Percentiles rank a stretch among this genome's conserved stretches.
Evolutionary conservation across 192 early-diverging fungal genomes (phyloP).

Genomic region (Spinellus fusiger): DNA sequence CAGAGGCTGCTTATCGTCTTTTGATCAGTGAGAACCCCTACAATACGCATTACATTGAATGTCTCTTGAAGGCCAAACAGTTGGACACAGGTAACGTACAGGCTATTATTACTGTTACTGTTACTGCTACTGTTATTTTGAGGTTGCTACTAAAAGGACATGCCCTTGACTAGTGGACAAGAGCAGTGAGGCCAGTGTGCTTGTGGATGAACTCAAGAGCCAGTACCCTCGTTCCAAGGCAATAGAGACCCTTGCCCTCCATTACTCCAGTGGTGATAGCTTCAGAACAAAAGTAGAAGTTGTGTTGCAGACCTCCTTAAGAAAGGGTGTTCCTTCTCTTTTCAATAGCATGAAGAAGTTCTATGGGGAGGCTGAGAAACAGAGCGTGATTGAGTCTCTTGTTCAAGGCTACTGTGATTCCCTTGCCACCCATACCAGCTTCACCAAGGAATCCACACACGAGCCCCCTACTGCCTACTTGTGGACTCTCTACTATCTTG

Average conservation of each 20-base stretch:
- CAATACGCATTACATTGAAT: slow-evolving; percentile 62
- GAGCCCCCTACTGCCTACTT: slow-evolving; percentile 72
- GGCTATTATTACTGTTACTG: background rate
- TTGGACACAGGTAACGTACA: slow-evolving; percentile 34
- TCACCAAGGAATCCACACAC: slow-evolving; percentile 17
- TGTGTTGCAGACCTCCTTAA: slow-evolving; percentile 66
- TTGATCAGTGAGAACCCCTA: slow-evolving; percentile 83
- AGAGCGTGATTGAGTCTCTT: slow-evolving; percentile 57
- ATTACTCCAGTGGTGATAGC: slow-evolving; percentile 61
- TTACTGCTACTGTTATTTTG: background rate
- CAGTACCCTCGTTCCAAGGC: slow-evolving; percentile 78
- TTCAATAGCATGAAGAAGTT: slow-evolving; percentile 78
- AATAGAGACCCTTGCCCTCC: slow-evolving; percentile 70
- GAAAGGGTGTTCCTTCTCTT: slow-evolving; percentile 92
- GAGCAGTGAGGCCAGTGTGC: background rate
- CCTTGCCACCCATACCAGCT: slow-evolving; percentile 39
- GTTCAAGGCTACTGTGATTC: slow-evolving; percentile 55
- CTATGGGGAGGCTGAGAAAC: slow-evolving; percentile 62
- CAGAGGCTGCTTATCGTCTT: slow-evolving; percentile 66
- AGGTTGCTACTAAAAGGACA: too few species aligned
- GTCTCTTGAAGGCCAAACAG: slow-evolving; percentile 50
- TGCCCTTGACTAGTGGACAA: too few species aligned
- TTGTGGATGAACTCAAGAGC: slow-evolving; percentile 14
- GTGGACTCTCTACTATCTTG: slow-evolving; percentile 91
- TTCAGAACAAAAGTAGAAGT: slow-evolving; percentile 59